Conservation (phyloP, 768 basidiomycete genomes). For the Pluteus cervinus region DNA sequence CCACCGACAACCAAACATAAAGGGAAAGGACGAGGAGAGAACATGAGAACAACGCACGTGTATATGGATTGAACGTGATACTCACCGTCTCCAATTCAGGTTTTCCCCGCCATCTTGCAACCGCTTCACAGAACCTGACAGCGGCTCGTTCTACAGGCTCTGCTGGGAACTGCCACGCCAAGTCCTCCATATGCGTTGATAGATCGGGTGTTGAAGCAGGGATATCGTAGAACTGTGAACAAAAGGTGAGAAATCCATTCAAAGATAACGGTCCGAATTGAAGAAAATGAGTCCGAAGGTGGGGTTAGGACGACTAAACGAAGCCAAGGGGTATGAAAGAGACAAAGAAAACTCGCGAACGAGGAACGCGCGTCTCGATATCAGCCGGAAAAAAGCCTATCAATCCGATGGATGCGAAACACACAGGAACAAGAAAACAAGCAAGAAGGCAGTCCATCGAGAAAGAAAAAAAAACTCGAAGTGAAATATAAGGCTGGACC, state of each 20-base stretch:
- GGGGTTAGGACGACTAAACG: no score
- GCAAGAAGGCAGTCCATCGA: no score
- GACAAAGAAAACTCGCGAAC: no score
- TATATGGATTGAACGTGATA: slow-evolving; percentile 7
- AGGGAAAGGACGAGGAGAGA: slow-evolving; percentile 21
- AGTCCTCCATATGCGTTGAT: slow-evolving; percentile 72
- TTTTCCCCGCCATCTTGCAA: slow-evolving; percentile 78
- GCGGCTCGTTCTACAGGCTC: slow-evolving; percentile 78
- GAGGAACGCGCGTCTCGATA: no score
- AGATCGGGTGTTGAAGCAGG: slow-evolving; percentile 67
- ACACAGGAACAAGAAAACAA: no score
- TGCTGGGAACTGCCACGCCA: slow-evolving; percentile 75
- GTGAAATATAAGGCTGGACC: slow-evolving; percentile 1
- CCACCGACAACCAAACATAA: no score
- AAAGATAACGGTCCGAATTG: no score
- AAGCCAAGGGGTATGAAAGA: no score
- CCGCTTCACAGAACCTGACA: slow-evolving; percentile 74
- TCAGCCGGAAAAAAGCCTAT: no score
- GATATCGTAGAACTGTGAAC: slow-evolving; percentile 66
- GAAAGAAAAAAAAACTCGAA: no score
- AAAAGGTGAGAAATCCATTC: neutral
- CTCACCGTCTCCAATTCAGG: slow-evolving; percentile 77
- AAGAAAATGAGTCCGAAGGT: no score
- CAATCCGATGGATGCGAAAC: no score
- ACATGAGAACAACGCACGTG: slow-evolving; percentile 8